These are phyloP conservation scores for Teratosphaeria epicoccoides DNA, from an alignment of 2,329 filamentous ascomycete genomes.

Conservation along the genomic window DNA sequence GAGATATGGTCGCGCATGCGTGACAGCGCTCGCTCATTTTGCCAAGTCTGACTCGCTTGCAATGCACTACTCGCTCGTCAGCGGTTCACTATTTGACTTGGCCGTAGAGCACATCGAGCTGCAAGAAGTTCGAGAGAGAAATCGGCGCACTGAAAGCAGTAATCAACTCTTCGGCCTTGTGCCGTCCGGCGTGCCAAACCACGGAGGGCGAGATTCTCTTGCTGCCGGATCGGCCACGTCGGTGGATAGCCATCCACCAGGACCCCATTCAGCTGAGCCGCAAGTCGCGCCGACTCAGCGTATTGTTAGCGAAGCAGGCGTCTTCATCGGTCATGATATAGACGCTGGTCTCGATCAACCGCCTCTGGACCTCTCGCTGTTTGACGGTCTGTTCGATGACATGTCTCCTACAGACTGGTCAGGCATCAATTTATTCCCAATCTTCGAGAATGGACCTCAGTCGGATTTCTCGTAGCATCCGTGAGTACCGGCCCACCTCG, in stretches of 20 bases:
- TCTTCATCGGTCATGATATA: neutral
- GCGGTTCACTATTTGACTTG: slow-evolving; percentile 16
- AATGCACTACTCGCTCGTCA: slow-evolving; percentile 19
- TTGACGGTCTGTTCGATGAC: slow-evolving; percentile 2
- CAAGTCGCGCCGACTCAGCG: neutral
- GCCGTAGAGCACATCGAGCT: slow-evolving; percentile 12
- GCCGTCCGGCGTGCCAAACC: neutral
- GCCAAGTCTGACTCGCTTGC: slow-evolving; percentile 20
- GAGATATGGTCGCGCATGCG: slow-evolving; percentile 12
- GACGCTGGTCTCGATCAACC: neutral
- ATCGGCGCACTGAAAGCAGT: slow-evolving; percentile 17
- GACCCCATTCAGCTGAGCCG: neutral
- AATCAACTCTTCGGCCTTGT: slow-evolving; percentile 20
- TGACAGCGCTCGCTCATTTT: slow-evolving; percentile 19
- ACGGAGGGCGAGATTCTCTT: neutral
- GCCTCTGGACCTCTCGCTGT: slow-evolving; percentile 1
- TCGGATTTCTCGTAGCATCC: neutral
- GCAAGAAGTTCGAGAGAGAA: slow-evolving; percentile 13
- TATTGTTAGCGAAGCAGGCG: neutral
- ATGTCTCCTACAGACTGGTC: neutral
- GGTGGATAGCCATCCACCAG: neutral
- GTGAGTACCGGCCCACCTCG: neutral
- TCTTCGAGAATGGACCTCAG: slow-evolving; percentile 1
- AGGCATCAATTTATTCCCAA: slow-evolving; percentile 1
- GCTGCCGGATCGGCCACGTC: neutral